Base-by-base conservation (phyloP, 2,329 filamentous ascomycete species). In the Coniochaeta sp. region DNA sequence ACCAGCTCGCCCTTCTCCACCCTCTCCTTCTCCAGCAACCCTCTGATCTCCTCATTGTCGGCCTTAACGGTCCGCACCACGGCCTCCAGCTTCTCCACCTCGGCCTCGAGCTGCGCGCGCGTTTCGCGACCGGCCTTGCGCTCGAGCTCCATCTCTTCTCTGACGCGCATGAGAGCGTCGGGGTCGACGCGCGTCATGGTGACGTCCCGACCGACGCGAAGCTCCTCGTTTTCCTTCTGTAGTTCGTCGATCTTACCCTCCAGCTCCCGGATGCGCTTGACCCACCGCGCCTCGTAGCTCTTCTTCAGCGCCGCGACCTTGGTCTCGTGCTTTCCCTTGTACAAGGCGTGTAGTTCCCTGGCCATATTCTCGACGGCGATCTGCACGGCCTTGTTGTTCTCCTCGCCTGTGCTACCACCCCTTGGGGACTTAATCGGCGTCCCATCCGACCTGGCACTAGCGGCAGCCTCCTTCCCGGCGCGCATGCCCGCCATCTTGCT, bases 321-420 rank as follows among this genome's bases (percentile, higher is more conserved):
- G 56, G 86, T 89, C 73, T 97, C 92, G 67, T 99, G 94, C 72
- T 99, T 99, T 65, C 87, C 85, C 73, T 96, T 97, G 79, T 99
- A 99, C 10, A 96, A 78, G 0, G 86, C 79, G 66, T 99, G 94
- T 35, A 99, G 78, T 65, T 99, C 94, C 27, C 90, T 82, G n/a
- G 92, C 91, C 35, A 97, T 91, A 58, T 91, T 90, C 69, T 96
- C 90, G 20, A 92, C 87, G 1, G 87, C 87, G 42, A 88, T 77
- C 63, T 96, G 91, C 48, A 96, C 87, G 57, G 95, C 90, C 52
- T 57, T 59, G 55, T 63, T 60, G 7, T 33, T 47, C 6, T 66
- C 57, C 26, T 58, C 52, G 22, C 54, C 56, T 24, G n/a, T n/a
- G n/a, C n/a, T n/a, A n/a, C n/a, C n/a, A n/a, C 64, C 60, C 38